Evolutionary conservation across 192 early-diverging fungal species (phyloP).

Genomic region (Linnemannia schmuckeri): DNA sequence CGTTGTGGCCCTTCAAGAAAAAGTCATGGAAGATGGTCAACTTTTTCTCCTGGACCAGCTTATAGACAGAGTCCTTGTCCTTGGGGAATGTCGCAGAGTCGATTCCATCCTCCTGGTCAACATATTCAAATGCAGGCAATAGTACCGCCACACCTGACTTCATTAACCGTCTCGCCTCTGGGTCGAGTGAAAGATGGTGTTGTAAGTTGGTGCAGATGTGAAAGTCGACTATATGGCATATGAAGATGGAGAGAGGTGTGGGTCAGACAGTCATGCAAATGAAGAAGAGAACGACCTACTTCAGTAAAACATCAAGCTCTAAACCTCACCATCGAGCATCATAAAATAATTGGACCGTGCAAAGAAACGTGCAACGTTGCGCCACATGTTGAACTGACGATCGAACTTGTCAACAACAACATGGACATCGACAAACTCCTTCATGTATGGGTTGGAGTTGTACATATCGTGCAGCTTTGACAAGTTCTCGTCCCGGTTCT

Average conservation of each 20-base stretch:
- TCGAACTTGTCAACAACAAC: slow-evolving; percentile 71
- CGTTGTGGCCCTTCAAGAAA: slow-evolving; percentile 64
- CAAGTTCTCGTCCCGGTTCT: slow-evolving; percentile 56
- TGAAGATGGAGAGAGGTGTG: background rate
- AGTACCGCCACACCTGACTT: slow-evolving; percentile 60
- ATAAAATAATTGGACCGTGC: slow-evolving; percentile 69
- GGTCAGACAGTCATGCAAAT: background rate
- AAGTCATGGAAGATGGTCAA: slow-evolving; percentile 66
- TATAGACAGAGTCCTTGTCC: slow-evolving; percentile 56
- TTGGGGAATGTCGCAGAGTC: slow-evolving; percentile 65
- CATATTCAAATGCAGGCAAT: slow-evolving; percentile 71
- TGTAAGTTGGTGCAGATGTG: slow-evolving; percentile 68
- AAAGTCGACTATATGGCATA: slow-evolving; percentile 59
- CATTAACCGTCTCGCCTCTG: slow-evolving; percentile 54
- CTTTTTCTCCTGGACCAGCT: slow-evolving; percentile 55
- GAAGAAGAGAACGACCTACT: background rate
- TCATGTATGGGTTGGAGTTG: slow-evolving; percentile 60
- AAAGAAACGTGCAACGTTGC: slow-evolving; percentile 74
- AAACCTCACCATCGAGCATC: slow-evolving; percentile 64
- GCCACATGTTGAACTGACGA: slow-evolving; percentile 75
- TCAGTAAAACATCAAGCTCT: background rate
- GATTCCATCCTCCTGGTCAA: slow-evolving; percentile 61
- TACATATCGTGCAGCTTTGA: slow-evolving; percentile 63
- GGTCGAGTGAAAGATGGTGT: slow-evolving; percentile 48
- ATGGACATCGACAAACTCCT: slow-evolving; percentile 68